Base-by-base conservation (phyloP, 495 filamentous ascomycete species). In the Sphaerosporella brunnea region DNA sequence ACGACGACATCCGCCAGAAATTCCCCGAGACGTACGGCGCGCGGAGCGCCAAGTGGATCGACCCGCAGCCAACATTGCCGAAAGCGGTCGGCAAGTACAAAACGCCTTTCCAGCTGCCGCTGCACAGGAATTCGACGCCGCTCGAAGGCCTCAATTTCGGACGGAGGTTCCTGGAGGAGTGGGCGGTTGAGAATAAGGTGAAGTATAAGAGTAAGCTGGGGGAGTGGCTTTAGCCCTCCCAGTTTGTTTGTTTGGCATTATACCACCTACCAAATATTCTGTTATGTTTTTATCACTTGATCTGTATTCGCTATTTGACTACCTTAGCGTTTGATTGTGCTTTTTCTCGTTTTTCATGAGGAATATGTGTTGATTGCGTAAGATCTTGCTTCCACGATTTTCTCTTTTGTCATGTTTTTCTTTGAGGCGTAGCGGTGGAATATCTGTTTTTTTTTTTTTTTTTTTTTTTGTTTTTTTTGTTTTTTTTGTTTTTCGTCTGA, bases 61-160 rank as follows among this genome's bases (percentile, higher is more conserved):
- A 56, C 36, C 56, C 56, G n/a, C 36, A 32, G 2, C 23, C 42
- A n/a, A 28, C 40, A 16, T 41, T 38, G 3, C 53, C 45, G 16
- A 52, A 51, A 21, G 35, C 19, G 1, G 28, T 51, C 11, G 58
- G 57, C 19, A 51, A 49, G 24, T 61, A 60, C 35, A 60, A 50
- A 16, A 46, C 52, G 16, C 19, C 47, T 3, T 61, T 44, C 11
- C 53, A 56, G 21, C 47, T 61, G 10, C 58, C 58, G 7, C 10
- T 61, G 36, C 57, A 60, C 20, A 42, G 49, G 30, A 60, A 61
- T 45, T 53, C 53, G 9, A 49, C 57, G 5, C 60, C 59, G 45
- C 48, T 56, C 13, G 58, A 61, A 38, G 57, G 50, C 15, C 42
- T 60, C 2, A 61, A 61, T 40, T 61, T 61, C 44, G 58, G 57